Evolutionary conservation across 1,284 basidiomycete genomes (phyloP), one percentile per base, ranked within the genome.

Genomic region (Clitocybe nebularis): DNA sequence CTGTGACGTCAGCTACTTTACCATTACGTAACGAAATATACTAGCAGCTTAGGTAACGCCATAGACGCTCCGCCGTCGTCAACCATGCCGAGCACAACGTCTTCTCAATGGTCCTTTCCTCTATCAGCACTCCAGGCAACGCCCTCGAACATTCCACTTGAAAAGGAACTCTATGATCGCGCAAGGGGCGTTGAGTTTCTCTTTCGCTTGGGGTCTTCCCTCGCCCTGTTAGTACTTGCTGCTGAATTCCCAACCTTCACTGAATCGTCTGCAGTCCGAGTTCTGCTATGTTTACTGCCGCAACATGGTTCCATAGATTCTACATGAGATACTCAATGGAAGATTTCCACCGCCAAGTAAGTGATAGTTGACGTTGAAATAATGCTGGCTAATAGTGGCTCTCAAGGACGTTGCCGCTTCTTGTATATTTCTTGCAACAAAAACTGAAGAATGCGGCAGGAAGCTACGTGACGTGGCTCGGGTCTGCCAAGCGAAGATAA

Each of bases 271-370:
- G 39, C 58, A 91, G 88, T 41, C 84, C 86, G 22, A 78, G 81
- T 16, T 81, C 85, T 16, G 84, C 86, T 6, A 75, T 93, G 67
- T 85, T 84, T 48, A 87, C 87, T 20, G 91, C 90, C 11, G 86
- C 90, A 20, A 89, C 86, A 3, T 91, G 91, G 76, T 87, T 95
- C 49, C 93, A 96, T 63, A 80, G 93, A 9, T 96, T 96, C 66
- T 96, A 89, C 67, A 93, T 96, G 91, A 79, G 93, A 41, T 84
- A 81, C 56, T 82, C 91, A n/a, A 75, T 93, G 73, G 77, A 84
- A 55, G 84, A 91, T 56, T 87, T 89, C 60, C 78, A 84, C 59
- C 79, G 84, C 50, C 86, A 88, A 69, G 86, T 86, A 56, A 50
- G 61, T 50, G n/a, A 23, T 47, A 46, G 25, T 28, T 22, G 22